Conservation (phyloP, 2,329 filamentous ascomycete genomes). For the Davidsoniella eucalypti region DNA sequence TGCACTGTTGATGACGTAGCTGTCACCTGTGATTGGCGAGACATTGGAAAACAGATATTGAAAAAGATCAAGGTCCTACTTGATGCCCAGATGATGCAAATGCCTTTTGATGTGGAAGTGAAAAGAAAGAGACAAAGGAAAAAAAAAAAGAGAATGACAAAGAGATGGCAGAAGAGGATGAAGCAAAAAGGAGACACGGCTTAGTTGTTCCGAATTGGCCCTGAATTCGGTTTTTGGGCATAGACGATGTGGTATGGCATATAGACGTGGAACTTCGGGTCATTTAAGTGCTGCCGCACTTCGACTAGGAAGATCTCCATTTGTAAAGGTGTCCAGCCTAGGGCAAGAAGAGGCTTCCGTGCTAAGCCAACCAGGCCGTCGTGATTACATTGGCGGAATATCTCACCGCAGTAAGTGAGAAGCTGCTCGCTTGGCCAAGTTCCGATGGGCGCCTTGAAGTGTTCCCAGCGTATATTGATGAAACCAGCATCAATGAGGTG, state of each 20-base stretch:
- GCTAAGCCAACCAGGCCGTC: conserved; percentile 25
- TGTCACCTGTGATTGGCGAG: too few species aligned
- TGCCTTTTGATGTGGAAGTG: too few species aligned
- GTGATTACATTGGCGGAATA: conserved; percentile 27
- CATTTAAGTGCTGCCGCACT: conserved; percentile 24
- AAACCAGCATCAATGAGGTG: conserved; percentile 28
- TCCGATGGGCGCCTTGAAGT: conserved; percentile 32
- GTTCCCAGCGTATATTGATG: conserved; percentile 23
- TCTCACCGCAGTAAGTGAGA: conserved; percentile 28
- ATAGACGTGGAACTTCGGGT: conserved; percentile 23
- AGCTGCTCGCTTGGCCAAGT: conserved; percentile 28
- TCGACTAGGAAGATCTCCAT: conserved; percentile 29
- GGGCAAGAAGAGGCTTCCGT: conserved; percentile 23
- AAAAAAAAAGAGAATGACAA: too few species aligned
- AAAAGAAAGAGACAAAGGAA: too few species aligned
- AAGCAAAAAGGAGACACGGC: too few species aligned
- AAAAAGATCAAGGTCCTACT: too few species aligned
- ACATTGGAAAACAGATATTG: too few species aligned
- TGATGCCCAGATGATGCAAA: too few species aligned
- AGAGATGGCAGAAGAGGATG: too few species aligned
- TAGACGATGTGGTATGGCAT: conserved; percentile 25
- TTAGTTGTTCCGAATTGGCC: too few species aligned
- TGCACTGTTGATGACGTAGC: too few species aligned
- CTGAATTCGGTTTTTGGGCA: conserved; percentile 22
- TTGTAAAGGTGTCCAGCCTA: conserved; percentile 25